Evolutionary conservation across 2,329 filamentous ascomycete species (phyloP).

Genomic region (Colletotrichum sp.): DNA sequence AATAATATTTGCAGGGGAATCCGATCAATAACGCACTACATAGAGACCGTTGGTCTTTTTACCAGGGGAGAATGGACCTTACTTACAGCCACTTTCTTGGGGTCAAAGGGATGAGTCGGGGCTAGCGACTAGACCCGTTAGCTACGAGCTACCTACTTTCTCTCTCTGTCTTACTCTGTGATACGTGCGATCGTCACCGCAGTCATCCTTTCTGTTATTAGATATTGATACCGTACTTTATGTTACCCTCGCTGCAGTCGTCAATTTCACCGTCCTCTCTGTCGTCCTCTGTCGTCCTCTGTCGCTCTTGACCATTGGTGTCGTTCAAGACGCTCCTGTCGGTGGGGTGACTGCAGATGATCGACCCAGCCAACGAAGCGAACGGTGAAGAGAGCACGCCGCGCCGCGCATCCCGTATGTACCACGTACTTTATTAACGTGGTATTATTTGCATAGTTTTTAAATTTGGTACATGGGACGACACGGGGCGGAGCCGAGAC

Average conservation of each 20-base stretch:
- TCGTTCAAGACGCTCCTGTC: not conserved
- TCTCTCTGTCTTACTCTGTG: not conserved
- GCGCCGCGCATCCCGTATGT: not conserved
- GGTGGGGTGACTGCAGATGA: slow-evolving; percentile 13
- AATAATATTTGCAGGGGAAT: not conserved
- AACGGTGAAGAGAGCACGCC: not conserved
- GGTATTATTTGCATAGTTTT: slow-evolving; percentile 14
- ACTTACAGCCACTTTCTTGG: not conserved
- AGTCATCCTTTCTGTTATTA: not conserved
- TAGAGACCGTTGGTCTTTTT: not conserved
- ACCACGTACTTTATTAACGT: not conserved
- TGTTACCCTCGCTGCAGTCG: not conserved
- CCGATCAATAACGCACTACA: not conserved
- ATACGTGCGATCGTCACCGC: not conserved
- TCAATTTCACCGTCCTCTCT: not conserved
- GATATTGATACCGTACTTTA: not conserved
- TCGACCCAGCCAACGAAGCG: slow-evolving; percentile 10
- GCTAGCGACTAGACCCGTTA: not conserved
- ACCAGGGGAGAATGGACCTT: not conserved
- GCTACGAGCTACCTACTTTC: not conserved
- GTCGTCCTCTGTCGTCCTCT: not conserved
- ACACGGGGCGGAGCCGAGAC: slow-evolving; percentile 12
- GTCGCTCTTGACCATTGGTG: not conserved
- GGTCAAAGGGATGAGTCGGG: not conserved
- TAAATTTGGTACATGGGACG: slow-evolving; percentile 3